Base-by-base conservation (phyloP, 345 rosid genomes). In the Aquilaria sinensis region DNA sequence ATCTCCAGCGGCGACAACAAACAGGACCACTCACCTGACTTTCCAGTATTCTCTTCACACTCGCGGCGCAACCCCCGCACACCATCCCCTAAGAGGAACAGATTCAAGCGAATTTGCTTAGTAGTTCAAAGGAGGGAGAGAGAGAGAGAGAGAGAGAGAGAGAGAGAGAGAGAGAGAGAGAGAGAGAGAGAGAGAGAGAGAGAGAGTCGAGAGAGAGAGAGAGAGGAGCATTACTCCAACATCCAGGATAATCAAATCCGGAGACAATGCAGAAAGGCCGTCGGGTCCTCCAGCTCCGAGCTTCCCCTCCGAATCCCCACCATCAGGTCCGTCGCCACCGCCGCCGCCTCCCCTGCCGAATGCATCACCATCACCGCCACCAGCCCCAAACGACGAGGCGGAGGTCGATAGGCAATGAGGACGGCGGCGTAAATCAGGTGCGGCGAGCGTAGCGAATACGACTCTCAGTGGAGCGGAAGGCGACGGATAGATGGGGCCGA, bases 61-160 rank as follows among this genome's bases (percentile, higher is more conserved):
- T 94, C 4, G 97, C 89, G 6, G 95, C 96, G 64, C 99, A 94
- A 64, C 97, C 99, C n/a, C 99, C 99, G 63, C 99, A 94, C 1
- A 88, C 77, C 99, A 94, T 94, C 72, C 99, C 97, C 99, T 90
- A 56, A 58, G 65, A 65, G 4, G 55, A 56, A 58, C 30, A 54
- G 11, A 48, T 56, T 58, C 10, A 59, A 3, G 1, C 30, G 23
- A 4, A 57, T 6, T 4, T n/a, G 5, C 13, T 16, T 48, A 14
- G 10, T 31, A 12, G 41, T 63, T 62, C 65, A 43, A 64, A 10
- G 31, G 14, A 30, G 31, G 56, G 29, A 5, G 31, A 15, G n/a
- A 57, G 1, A 72, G 31, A 13, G 0, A 60, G 13, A 34, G 10
- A 63, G 12, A 71, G 50, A 58, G 23, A 56, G 6, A 67, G 64